Conservation (phyloP, 768 basidiomycete genomes). For the Porphyrellus cyaneotinctus region DNA sequence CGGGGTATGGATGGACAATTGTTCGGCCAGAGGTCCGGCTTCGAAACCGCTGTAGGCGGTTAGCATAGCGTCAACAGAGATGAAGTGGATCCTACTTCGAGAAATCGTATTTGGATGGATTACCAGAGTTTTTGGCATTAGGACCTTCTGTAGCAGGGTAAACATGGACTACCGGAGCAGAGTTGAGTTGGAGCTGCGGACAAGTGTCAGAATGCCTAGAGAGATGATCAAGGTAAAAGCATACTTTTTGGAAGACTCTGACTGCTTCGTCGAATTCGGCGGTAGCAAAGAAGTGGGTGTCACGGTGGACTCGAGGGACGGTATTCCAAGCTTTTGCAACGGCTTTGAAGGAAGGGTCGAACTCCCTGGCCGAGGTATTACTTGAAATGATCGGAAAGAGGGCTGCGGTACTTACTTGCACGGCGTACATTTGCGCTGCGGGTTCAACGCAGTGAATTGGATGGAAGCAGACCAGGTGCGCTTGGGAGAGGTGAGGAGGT, state of each 20-base stretch:
- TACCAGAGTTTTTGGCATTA: conserved; percentile 46
- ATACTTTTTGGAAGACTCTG: conserved; percentile 75
- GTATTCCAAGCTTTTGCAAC: conserved; percentile 83
- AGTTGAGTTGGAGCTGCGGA: conserved; percentile 68
- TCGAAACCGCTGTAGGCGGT: conserved; percentile 68
- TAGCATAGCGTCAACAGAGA: background rate
- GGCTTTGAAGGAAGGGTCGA: conserved; percentile 76
- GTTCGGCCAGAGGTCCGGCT: conserved; percentile 68
- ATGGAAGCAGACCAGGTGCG: conserved; percentile 88
- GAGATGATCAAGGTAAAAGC: background rate
- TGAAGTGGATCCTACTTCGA: conserved; percentile 47
- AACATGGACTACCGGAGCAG: conserved; percentile 81
- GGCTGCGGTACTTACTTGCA: conserved; percentile 66
- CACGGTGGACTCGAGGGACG: conserved; percentile 53
- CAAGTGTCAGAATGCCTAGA: conserved; percentile 9
- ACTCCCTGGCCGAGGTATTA: conserved; percentile 54
- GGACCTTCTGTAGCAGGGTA: conserved; percentile 73
- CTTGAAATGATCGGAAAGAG: background rate
- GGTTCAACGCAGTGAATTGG: conserved; percentile 83
- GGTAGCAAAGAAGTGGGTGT: conserved; percentile 89
- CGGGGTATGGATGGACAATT: conserved; percentile 71
- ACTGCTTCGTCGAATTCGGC: conserved; percentile 82
- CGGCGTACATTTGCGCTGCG: conserved; percentile 79
- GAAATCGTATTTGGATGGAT: conserved; percentile 74
- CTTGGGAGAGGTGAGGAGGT: conserved; percentile 67